These are phyloP conservation scores for Mycena amicta DNA, from an alignment of 768 basidiomycete genomes.

Conservation along the genomic window DNA sequence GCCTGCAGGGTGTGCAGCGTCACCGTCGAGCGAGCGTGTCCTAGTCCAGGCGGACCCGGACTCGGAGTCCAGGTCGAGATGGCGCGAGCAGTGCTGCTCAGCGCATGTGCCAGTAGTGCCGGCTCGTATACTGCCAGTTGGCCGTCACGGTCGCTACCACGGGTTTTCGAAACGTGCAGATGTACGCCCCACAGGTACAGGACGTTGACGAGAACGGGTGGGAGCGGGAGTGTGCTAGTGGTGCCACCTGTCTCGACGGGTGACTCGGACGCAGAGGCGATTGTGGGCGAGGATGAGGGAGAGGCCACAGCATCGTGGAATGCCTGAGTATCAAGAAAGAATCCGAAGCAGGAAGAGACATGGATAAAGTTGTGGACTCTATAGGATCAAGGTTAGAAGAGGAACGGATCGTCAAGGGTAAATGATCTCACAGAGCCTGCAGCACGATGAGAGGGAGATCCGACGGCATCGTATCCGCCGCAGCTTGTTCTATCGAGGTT, in stretches of 20 bases:
- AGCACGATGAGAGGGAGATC: slow-evolving; percentile 19
- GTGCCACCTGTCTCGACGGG: background rate
- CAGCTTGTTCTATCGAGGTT: background rate
- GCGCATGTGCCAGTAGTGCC: slow-evolving; percentile 37
- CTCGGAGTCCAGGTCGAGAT: slow-evolving; percentile 33
- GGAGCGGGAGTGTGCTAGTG: slow-evolving; percentile 1
- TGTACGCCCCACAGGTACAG: slow-evolving; percentile 30
- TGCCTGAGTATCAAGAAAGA: slow-evolving; percentile 47
- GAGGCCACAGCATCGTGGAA: slow-evolving; percentile 36
- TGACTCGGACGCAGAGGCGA: too few species aligned
- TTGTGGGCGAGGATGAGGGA: too few species aligned
- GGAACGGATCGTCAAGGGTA: background rate
- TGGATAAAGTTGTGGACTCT: slow-evolving; percentile 36
- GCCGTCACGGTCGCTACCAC: slow-evolving; percentile 11
- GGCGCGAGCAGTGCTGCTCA: slow-evolving; percentile 31
- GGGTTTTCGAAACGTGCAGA: background rate
- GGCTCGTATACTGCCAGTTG: slow-evolving; percentile 30
- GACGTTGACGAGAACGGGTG: slow-evolving; percentile 29
- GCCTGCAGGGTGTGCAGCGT: slow-evolving; percentile 41
- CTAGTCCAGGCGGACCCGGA: background rate
- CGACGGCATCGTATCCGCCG: slow-evolving; percentile 10
- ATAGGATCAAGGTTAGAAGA: background rate
- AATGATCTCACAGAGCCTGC: slow-evolving; percentile 7
- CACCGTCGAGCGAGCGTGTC: slow-evolving; percentile 9
- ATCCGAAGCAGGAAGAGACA: slow-evolving; percentile 41